Conservation (phyloP, 345 rosid species). For the Euphorbia pulcherrima region DNA sequence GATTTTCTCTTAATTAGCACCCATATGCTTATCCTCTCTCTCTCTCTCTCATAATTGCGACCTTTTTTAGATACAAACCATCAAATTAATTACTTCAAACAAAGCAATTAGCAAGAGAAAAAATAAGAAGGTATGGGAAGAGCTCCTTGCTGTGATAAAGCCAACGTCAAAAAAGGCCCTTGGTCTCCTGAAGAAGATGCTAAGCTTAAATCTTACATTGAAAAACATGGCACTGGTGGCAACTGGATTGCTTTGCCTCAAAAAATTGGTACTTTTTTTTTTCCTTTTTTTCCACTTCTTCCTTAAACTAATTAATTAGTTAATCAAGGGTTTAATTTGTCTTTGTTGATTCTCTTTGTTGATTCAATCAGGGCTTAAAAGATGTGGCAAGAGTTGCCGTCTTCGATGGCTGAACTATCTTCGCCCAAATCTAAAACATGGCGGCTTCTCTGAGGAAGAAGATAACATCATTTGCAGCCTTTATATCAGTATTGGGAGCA, state of each 20-base stretch:
- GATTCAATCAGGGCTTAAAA: constrained; percentile 22
- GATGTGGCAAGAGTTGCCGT: constrained; percentile 37
- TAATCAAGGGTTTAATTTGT: too few species aligned
- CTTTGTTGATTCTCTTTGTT: not conserved
- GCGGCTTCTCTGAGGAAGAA: constrained; percentile 37
- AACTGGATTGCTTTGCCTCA: constrained; percentile 40
- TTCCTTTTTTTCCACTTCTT: not conserved
- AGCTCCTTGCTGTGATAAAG: constrained; percentile 38
- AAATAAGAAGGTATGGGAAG: constrained; percentile 26
- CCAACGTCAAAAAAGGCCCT: constrained; percentile 36
- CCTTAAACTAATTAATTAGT: not conserved
- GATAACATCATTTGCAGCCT: constrained; percentile 36
- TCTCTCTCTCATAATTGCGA: constrained; percentile 30
- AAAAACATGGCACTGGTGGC: constrained; percentile 33
- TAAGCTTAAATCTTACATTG: constrained; percentile 32
- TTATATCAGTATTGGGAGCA: constrained; percentile 34
- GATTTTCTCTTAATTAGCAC: constrained; percentile 17
- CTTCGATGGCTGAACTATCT: constrained; percentile 35
- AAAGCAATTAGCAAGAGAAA: not conserved
- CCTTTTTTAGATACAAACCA: constrained; percentile 13
- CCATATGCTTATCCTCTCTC: constrained; percentile 21
- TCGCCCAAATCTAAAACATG: constrained; percentile 33
- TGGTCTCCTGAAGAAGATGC: constrained; percentile 40
- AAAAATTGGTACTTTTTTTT: constrained; percentile 21
- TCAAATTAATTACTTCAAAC: constrained; percentile 13